Percentiles rank a stretch among this genome's conserved stretches.
Conservation (phyloP, 1,139 yeast genomes). For the Scheffersomyces cryptocercus region DNA sequence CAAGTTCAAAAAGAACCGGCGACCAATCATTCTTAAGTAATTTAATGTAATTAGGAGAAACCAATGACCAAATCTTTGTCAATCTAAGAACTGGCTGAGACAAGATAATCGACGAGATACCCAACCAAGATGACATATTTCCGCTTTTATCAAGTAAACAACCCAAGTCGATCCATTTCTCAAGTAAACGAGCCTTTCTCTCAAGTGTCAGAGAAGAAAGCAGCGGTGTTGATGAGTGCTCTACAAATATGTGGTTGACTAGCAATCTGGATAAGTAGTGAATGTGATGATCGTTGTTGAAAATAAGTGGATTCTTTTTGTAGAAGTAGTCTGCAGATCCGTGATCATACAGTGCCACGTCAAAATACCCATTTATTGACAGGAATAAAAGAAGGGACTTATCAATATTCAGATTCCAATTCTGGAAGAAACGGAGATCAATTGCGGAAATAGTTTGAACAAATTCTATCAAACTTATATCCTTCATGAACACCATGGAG, state of each 20-base stretch:
- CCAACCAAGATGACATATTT: conserved; percentile 94
- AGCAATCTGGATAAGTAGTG: conserved; percentile 78
- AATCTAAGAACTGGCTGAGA: conserved; percentile 82
- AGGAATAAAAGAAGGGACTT: conserved; percentile 41
- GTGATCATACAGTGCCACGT: conserved; percentile 1
- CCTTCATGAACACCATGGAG: conserved; percentile 39
- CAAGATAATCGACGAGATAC: conserved; percentile 80
- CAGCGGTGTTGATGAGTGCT: conserved; percentile 20
- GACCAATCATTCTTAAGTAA: conserved; percentile 86
- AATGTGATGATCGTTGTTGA: conserved; percentile 64
- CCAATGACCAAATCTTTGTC: conserved; percentile 72
- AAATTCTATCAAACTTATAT: conserved; percentile 48
- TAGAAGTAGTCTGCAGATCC: conserved; percentile 29
- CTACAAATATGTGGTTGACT: conserved; percentile 68
- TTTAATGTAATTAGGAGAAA: conserved; percentile 61
- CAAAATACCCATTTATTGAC: conserved; percentile 21
- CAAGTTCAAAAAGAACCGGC: conserved; percentile 87
- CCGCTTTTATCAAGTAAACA: conserved; percentile 76
- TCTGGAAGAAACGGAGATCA: conserved; percentile 53
- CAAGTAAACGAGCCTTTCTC: conserved; percentile 64
- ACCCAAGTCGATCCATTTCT: conserved; percentile 88
- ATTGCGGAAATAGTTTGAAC: conserved; percentile 59
- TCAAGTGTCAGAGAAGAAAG: conserved; percentile 26
- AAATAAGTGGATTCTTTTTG: conserved; percentile 53
- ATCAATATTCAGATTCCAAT: conserved; percentile 75